Base-by-base conservation (phyloP, 495 filamentous ascomycete genomes). In the Trichoderma reesei region DNA sequence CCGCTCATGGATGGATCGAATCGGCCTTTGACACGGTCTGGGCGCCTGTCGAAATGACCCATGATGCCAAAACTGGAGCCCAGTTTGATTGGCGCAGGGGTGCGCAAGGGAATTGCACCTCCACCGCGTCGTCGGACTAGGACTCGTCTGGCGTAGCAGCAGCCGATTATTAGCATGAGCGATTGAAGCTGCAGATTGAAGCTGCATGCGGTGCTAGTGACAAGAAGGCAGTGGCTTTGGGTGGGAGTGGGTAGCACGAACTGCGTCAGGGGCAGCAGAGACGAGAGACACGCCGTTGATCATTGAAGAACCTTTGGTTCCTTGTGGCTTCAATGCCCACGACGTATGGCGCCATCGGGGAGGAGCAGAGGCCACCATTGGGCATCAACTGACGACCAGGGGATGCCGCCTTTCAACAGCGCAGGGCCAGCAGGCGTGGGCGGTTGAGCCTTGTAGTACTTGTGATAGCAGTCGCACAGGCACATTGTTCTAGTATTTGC, bases 1-100 rank as follows among this genome's bases (percentile, higher is more conserved):
- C 37, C 37, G 37, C 37, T 10, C 37, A 39, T 39, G 5, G 5
- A 39, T 10, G 51, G 51, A 56, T 56, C 18, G 51, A 31, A 36
- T 56, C 51, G 51, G 51, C 26, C 51, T 33, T 56, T 34, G 13
- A 18, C 46, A 20, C 8, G 3, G 6, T 13, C 26, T 56, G 13
- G 51, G 51, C 18, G 51, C 31, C 3, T 34, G 51, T 56, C 8
- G 37, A 39, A n/a, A 48, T 48, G 44, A 18, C 44, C 44, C 44
- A 48, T 18, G 14, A n/a, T 18, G n/a, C 8, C 7, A 48, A 34
- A 56, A n/a, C 51, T 31, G 20, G 48, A 31, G 20, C 11, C 16
- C 20, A 56, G 51, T 56, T 56, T 56, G 51, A 56, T 56, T 56
- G 51, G 51, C 51, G n/a, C 51, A 56, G 26, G 51, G 51, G 51